phyloP scores from a whole-genome alignment of 2,329 filamentous ascomycete species.

The Sclerotinia minor region DNA sequence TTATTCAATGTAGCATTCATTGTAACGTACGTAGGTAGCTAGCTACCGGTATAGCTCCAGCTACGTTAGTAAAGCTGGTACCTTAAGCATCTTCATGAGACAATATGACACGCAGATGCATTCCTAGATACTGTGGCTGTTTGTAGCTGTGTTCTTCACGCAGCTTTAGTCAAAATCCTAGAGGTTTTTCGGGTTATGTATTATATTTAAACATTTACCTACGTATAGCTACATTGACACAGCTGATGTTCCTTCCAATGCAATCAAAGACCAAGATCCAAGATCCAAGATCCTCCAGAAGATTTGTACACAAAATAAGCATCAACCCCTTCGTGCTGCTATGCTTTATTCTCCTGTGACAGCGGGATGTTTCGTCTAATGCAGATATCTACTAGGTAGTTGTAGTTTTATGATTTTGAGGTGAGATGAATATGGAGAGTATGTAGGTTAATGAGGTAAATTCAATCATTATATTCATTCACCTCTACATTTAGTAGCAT shows the following conservation, averaged over 20 bases:
- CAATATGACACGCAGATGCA: background rate
- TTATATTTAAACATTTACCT: background rate
- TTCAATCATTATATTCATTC: background rate
- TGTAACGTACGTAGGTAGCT: too few relatives aligned
- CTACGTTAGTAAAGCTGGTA: background rate
- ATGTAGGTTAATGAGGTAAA: background rate
- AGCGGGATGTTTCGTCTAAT: conserved; percentile 5
- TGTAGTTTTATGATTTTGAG: background rate
- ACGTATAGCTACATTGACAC: background rate
- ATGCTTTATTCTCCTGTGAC: conserved; percentile 3
- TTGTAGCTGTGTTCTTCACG: background rate
- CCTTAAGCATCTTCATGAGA: background rate
- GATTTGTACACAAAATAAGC: background rate
- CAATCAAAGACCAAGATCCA: too few relatives aligned
- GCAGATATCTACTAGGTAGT: background rate
- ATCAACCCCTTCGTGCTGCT: background rate
- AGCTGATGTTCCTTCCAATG: too few relatives aligned
- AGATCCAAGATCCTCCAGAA: background rate
- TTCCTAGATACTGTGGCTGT: background rate
- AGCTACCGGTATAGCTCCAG: background rate
- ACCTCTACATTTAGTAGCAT: background rate
- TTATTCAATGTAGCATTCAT: background rate
- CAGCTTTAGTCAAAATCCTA: background rate
- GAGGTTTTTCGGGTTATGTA: background rate
- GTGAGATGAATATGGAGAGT: background rate